Conservation (phyloP, 2,329 filamentous ascomycete species). For the Dactylellina haptotyla region DNA sequence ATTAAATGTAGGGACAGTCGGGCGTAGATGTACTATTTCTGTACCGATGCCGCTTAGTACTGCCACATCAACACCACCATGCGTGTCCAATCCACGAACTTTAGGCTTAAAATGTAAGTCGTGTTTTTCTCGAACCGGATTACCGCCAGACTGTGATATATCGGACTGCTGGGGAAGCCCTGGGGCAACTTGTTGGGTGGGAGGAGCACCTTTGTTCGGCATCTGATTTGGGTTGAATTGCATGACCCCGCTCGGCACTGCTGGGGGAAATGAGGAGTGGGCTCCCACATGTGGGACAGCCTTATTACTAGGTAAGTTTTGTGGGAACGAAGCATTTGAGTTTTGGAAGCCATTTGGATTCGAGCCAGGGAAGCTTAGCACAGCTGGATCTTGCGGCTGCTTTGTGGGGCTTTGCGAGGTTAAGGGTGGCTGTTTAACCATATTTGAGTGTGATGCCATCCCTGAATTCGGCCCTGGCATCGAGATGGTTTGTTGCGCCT, state of each 20-base stretch:
- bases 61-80: slow-evolving; percentile 77
- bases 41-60: slow-evolving; percentile 72
- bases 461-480: slow-evolving; percentile 43
- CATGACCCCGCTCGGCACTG: not conserved
- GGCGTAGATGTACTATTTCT: slow-evolving; percentile 75
- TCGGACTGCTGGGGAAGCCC: slow-evolving; percentile 22
- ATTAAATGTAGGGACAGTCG: slow-evolving; percentile 76
- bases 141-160: slow-evolving; percentile 26
- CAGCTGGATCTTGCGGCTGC: slow-evolving; percentile 36
- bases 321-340: slow-evolving; percentile 20
- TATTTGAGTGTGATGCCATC: slow-evolving; percentile 47
- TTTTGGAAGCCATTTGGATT: slow-evolving; percentile 19
- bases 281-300: slow-evolving; percentile 1
- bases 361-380: slow-evolving; percentile 12
- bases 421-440: slow-evolving; percentile 54
- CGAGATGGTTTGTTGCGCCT: slow-evolving; percentile 53
- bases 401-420: slow-evolving; percentile 47
- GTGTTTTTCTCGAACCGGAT: slow-evolving; percentile 50
- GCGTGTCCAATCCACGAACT: slow-evolving; percentile 67
- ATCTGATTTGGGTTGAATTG: slow-evolving; percentile 61
- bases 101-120: slow-evolving; percentile 63
- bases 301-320: slow-evolving; percentile 12
- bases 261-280: slow-evolving; percentile 25
- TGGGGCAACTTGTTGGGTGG: slow-evolving; percentile 15
- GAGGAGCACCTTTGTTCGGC: slow-evolving; percentile 31